These are phyloP conservation scores for Aspergillus sp. DNA, from an alignment of 2,329 filamentous ascomycete species.

Conservation along the genomic window DNA sequence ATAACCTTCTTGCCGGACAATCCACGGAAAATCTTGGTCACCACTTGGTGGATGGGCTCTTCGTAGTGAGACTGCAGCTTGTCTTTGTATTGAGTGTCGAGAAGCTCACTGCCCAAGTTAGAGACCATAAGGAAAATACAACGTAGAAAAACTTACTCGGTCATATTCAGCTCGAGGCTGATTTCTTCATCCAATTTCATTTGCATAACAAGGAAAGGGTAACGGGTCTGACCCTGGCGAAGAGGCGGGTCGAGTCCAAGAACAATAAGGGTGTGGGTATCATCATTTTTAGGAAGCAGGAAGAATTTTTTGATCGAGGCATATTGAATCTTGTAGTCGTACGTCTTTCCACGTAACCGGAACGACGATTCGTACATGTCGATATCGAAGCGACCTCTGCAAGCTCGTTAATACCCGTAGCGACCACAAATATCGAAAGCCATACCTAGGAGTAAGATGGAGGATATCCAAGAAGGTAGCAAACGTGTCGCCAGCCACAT, in stretches of 20 bases:
- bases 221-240: slow-evolving; percentile 92
- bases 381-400: slow-evolving; percentile 96
- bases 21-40: slow-evolving; percentile 91
- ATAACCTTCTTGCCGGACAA: slow-evolving; percentile 93
- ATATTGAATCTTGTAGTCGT: slow-evolving; percentile 99
- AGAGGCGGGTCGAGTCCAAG: slow-evolving; percentile 91
- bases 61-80: slow-evolving; percentile 87
- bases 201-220: slow-evolving; percentile 98
- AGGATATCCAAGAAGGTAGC: slow-evolving; percentile 95
- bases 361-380: slow-evolving; percentile 99
- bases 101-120: slow-evolving; percentile 51
- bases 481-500: slow-evolving; percentile 96
- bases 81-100: slow-evolving; percentile 81
- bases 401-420: slow-evolving; percentile 10
- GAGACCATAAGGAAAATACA: background rate
- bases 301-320: slow-evolving; percentile 98
- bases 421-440: slow-evolving; percentile 7
- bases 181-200: slow-evolving; percentile 98
- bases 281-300: slow-evolving; percentile 96
- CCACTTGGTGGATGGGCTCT: slow-evolving; percentile 84
- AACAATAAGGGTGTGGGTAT: slow-evolving; percentile 89
- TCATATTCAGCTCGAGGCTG: slow-evolving; percentile 91
- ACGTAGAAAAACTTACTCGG: slow-evolving; percentile 48
- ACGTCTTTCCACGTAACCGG: slow-evolving; percentile 94
- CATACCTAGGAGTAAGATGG: slow-evolving; percentile 85